These are phyloP conservation scores for Dimargaris xerosporica DNA, from an alignment of 192 early-diverging fungal species.

Conservation along the genomic window DNA sequence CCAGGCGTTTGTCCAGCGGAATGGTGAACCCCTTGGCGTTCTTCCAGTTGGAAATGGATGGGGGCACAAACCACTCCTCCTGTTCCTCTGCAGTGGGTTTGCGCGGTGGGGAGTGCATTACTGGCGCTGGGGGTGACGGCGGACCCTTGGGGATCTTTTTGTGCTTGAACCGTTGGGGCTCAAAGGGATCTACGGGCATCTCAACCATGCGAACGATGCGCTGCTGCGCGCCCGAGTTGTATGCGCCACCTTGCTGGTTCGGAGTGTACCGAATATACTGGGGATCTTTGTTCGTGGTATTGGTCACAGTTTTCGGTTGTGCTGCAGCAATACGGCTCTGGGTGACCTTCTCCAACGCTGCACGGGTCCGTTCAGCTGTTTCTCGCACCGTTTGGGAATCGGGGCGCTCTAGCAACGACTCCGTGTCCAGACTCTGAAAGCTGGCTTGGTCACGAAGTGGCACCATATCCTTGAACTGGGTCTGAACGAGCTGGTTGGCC, in stretches of 20 bases:
- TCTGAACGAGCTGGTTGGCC: constrained; percentile 60
- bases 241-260: constrained; percentile 44
- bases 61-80: constrained; percentile 91
- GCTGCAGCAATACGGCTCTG: constrained; percentile 54
- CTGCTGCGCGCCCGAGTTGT: constrained; percentile 60
- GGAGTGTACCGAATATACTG: constrained; percentile 87
- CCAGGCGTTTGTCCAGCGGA: constrained; percentile 94
- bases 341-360: constrained; percentile 77
- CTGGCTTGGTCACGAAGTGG: constrained; percentile 52
- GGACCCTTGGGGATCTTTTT: constrained; percentile 79
- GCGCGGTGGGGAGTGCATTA: constrained; percentile 94
- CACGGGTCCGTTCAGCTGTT: constrained; percentile 75
- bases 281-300: constrained; percentile 42
- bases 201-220: constrained; percentile 92
- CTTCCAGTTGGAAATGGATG: constrained; percentile 99
- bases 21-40: constrained; percentile 99
- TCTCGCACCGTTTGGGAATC: constrained; percentile 59
- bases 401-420: constrained; percentile 59
- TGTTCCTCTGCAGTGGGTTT: constrained; percentile 95
- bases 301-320: constrained; percentile 37
- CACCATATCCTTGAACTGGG: constrained; percentile 65
- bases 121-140: constrained; percentile 88
- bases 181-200: constrained; percentile 93
- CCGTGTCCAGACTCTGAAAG: constrained; percentile 38
- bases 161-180: constrained; percentile 80